Evolutionary conservation across 1,139 yeast genomes (phyloP).

Genomic region (Kodamaea anthophila): DNA sequence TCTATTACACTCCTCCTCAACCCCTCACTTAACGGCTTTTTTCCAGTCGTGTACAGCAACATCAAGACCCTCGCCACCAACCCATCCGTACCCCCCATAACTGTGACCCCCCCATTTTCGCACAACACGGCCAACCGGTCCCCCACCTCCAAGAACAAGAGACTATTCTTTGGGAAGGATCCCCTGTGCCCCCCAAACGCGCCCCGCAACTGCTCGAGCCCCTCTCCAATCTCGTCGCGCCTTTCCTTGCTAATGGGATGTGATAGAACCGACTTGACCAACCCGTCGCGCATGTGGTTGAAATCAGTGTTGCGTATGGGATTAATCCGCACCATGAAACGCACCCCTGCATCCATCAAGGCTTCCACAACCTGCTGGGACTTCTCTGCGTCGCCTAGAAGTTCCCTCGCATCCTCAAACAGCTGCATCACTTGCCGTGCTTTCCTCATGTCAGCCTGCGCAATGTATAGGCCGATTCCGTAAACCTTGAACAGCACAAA

Average conservation of each 20-base stretch:
- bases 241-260: conserved; percentile 39
- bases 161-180: conserved; percentile 60
- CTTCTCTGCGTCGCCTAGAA: conserved; percentile 22
- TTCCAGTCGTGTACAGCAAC: conserved; percentile 56
- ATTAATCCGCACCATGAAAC: conserved; percentile 65
- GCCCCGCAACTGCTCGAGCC: conserved; percentile 50
- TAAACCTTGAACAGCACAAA: conserved; percentile 80
- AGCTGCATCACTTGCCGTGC: conserved; percentile 31
- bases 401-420: conserved; percentile 8
- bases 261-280: conserved; percentile 67
- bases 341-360: conserved; percentile 54
- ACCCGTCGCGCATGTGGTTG: conserved; percentile 82
- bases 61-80: conserved; percentile 48
- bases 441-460: conserved; percentile 46
- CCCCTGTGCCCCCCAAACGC: conserved; percentile 48
- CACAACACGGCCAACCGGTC: conserved; percentile 14
- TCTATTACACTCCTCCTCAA: conserved; percentile 31
- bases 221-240: conserved; percentile 37
- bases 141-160: conserved; percentile 41
- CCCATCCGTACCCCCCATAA: conserved; percentile 43
- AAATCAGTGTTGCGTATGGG: conserved; percentile 90
- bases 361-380: conserved; percentile 49
- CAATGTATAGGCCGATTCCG: conserved; percentile 75
- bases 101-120: no score
- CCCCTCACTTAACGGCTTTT: conserved; percentile 46